phyloP scores from a whole-genome alignment of 1,284 basidiomycete genomes.

The Pseudozyma sp. region DNA sequence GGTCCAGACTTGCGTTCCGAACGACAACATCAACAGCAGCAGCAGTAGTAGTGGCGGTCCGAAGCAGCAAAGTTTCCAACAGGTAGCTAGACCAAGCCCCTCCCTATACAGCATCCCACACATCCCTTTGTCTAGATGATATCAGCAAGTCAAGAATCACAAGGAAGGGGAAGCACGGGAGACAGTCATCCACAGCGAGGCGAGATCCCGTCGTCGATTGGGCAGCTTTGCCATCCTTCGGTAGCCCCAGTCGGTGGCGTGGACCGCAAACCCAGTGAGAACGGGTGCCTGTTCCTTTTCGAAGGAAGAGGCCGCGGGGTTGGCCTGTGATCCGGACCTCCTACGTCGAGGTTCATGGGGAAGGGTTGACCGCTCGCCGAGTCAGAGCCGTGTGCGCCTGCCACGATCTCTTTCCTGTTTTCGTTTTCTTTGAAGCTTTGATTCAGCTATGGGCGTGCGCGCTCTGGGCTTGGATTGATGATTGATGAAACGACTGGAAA shows the following conservation, averaged over 20 bases:
- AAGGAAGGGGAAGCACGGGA: slow-evolving; percentile 37
- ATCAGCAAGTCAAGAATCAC: slow-evolving; percentile 1
- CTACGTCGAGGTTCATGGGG: slow-evolving; percentile 48
- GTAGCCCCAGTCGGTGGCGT: slow-evolving; percentile 42
- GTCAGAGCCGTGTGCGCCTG: slow-evolving; percentile 56
- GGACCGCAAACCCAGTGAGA: slow-evolving; percentile 52
- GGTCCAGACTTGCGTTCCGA: neutral
- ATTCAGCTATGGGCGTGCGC: slow-evolving; percentile 19
- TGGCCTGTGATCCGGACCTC: slow-evolving; percentile 54
- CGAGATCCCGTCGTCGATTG: slow-evolving; percentile 51
- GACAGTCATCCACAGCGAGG: slow-evolving; percentile 47
- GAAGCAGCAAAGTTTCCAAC: slow-evolving; percentile 24
- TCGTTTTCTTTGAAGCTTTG: slow-evolving; percentile 35
- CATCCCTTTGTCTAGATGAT: slow-evolving; percentile 32
- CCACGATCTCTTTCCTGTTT: slow-evolving; percentile 33
- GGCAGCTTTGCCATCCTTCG: slow-evolving; percentile 30
- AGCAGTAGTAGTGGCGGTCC: too few species aligned
- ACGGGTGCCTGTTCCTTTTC: slow-evolving; percentile 12
- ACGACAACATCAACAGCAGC: slow-evolving; percentile 4
- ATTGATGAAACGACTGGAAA: slow-evolving; percentile 38
- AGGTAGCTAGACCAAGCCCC: slow-evolving; percentile 36
- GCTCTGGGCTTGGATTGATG: slow-evolving; percentile 21
- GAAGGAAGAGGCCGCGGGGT: slow-evolving; percentile 23
- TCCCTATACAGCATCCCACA: slow-evolving; percentile 1
- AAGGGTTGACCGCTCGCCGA: slow-evolving; percentile 54